phyloP scores from a whole-genome alignment of 2,329 filamentous ascomycete species.

The Penicillium palitans region DNA sequence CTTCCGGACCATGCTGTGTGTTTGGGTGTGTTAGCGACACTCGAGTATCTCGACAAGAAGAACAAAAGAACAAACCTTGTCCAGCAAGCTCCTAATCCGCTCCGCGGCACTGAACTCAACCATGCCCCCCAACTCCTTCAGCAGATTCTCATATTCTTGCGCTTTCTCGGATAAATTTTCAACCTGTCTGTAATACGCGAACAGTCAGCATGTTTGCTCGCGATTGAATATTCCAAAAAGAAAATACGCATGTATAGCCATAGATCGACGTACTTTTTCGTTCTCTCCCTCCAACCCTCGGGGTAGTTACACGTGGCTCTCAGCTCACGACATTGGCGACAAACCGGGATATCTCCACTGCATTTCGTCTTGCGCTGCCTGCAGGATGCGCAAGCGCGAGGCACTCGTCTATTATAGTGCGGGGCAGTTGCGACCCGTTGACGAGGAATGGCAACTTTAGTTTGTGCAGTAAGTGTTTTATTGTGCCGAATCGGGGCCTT shows the following conservation, averaged over 20 bases:
- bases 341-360: conserved; percentile 40
- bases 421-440: conserved; percentile 25
- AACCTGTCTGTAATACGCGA: conserved; percentile 31
- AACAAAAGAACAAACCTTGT: conserved; percentile 34
- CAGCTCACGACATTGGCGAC: conserved; percentile 39
- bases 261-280: conserved; percentile 34
- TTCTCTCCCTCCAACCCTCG: conserved; percentile 41
- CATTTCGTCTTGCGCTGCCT: conserved; percentile 43
- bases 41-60: neutral
- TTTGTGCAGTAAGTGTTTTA: neutral
- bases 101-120: conserved; percentile 38
- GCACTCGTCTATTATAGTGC: conserved; percentile 23
- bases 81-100: conserved; percentile 39
- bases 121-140: conserved; percentile 38
- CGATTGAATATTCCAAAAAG: neutral
- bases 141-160: conserved; percentile 41
- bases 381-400: conserved; percentile 41
- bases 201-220: conserved; percentile 10
- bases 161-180: conserved; percentile 35
- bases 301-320: conserved; percentile 39
- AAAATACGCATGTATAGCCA: neutral
- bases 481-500: neutral
- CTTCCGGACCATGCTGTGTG: conserved; percentile 26
- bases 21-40: conserved; percentile 5
- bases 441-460: conserved; percentile 35